Conservation (phyloP, 805 yeast species). For the Clavispora fructus region DNA sequence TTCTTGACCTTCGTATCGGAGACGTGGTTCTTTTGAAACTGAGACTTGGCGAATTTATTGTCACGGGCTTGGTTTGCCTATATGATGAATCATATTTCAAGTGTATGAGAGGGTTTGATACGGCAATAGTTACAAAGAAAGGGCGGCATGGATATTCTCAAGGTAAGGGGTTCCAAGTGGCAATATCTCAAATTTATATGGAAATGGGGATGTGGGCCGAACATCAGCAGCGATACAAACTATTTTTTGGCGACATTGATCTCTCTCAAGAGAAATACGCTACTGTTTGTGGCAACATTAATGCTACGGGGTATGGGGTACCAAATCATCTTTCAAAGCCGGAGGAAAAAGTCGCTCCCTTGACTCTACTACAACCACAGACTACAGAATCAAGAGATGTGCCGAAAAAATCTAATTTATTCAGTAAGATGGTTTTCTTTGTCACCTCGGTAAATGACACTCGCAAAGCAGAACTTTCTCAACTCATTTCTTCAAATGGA, state of each 20-base stretch:
- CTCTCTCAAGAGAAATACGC: slow-evolving; percentile 14
- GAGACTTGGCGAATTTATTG: slow-evolving; percentile 26
- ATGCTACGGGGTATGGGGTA: too few relatives aligned
- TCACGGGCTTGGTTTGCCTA: slow-evolving; percentile 39
- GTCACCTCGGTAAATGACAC: slow-evolving; percentile 33
- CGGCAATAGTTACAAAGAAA: slow-evolving; percentile 32
- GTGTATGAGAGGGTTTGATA: slow-evolving; percentile 61
- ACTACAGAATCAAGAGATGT: neutral
- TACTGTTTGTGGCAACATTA: slow-evolving; percentile 1
- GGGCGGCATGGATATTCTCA: slow-evolving; percentile 6
- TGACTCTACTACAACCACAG: neutral
- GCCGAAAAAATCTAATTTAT: slow-evolving; percentile 2
- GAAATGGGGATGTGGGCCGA: slow-evolving; percentile 34
- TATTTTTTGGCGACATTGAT: slow-evolving; percentile 17
- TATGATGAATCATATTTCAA: slow-evolving; percentile 25
- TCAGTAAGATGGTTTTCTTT: slow-evolving; percentile 24
- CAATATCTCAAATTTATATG: slow-evolving; percentile 32
- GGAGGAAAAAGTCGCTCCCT: neutral
- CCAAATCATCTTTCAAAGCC: neutral
- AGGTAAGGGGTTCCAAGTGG: slow-evolving; percentile 18
- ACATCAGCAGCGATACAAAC: slow-evolving; percentile 30
- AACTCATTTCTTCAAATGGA: slow-evolving; percentile 38
- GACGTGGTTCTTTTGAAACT: slow-evolving; percentile 41
- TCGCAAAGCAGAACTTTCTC: slow-evolving; percentile 26
- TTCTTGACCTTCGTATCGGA: slow-evolving; percentile 54